A percentile compares a stretch with the other conserved stretches of the same genome.
Evolutionary conservation across 1,139 yeast species (phyloP).

Genomic region (Yamadazyma siamensis): DNA sequence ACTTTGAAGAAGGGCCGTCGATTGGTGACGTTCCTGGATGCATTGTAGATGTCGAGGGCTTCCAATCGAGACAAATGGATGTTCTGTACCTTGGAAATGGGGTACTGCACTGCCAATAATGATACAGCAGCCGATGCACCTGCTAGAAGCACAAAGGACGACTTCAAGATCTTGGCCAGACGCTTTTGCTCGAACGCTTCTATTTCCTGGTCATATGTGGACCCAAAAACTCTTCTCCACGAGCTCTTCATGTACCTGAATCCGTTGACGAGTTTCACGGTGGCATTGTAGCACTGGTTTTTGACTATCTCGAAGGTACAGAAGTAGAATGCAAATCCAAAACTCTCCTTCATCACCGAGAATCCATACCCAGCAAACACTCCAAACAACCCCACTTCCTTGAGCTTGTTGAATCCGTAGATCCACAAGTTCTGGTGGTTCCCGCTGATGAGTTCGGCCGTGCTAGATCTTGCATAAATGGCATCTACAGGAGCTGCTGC

Average conservation of each 20-base stretch:
- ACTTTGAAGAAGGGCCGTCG: constrained; percentile 42
- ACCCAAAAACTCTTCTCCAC: constrained; percentile 19
- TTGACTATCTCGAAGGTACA: constrained; percentile 82
- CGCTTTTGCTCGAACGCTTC: constrained; percentile 34
- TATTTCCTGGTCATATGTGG: constrained; percentile 25
- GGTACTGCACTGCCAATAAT: constrained; percentile 76
- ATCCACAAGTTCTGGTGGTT: constrained; percentile 72
- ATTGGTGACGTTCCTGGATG: constrained; percentile 25
- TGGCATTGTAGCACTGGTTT: constrained; percentile 56
- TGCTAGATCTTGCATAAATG: constrained; percentile 74
- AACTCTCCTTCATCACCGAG: constrained; percentile 72
- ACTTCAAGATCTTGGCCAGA: constrained; percentile 53
- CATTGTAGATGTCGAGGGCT: constrained; percentile 66
- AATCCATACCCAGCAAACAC: constrained; percentile 87
- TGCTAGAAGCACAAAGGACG: constrained; percentile 74
- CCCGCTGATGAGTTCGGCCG: constrained; percentile 68
- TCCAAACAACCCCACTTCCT: constrained; percentile 74
- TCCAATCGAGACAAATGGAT: constrained; percentile 77
- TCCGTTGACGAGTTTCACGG: constrained; percentile 58
- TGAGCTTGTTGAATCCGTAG: constrained; percentile 66
- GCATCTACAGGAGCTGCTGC: constrained; percentile 96
- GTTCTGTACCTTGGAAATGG: constrained; percentile 75
- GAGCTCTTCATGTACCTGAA: constrained; percentile 21
- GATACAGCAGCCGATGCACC: constrained; percentile 87
- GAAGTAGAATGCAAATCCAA: constrained; percentile 86